Evolutionary conservation across 331 rosid species (phyloP), one percentile per base, ranked within the genome.

Genomic region (Quercus tomentella): DNA sequence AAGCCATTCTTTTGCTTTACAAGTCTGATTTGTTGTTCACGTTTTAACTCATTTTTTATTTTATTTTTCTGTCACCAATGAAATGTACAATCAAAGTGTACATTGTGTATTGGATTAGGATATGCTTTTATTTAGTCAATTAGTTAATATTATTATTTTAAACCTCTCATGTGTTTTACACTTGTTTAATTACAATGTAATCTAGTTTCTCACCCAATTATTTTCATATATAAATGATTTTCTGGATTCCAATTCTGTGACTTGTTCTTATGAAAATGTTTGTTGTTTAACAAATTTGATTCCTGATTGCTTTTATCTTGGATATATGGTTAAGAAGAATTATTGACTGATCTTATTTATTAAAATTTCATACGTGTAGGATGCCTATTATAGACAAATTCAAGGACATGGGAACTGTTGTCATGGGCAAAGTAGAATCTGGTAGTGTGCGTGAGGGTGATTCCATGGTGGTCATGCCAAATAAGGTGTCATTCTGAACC

Each of bases 401-500:
- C 83, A 96, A 90, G 84, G 99, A 93, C 84, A 91, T 91, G 99
- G 99, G 98, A 83, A 93, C 98, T 66, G 93, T 89, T 70, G 89
- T 90, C 73, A 93, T 96, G 99, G 99, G 99, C 18, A 96, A 96
- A 87, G 94, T 93, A 76, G 99, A 96, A 88, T 96, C 97, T 84
- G 99, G 99, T 63, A 82, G 84, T 6, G 81, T 91, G 68, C 79
- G 84, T 9, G 97, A 93, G 84, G 99, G 99, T 6, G 98, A 93
- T 78, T 83, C 97, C 45, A 49, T 96, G 84, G 60, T 87, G 84
- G 65, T 96, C 71, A 96, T 96, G 98, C 99, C 99, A 82, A 96
- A 96, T 81, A 96, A 93, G 99, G 99, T 95, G 57, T 18, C 22
- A 56, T 17, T 65, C 57, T 41, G 58, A 28, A 72, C 57, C 63